Evolutionary conservation across 2,329 filamentous ascomycete species (phyloP).

Genomic region (Sarocladium brachiariae): DNA sequence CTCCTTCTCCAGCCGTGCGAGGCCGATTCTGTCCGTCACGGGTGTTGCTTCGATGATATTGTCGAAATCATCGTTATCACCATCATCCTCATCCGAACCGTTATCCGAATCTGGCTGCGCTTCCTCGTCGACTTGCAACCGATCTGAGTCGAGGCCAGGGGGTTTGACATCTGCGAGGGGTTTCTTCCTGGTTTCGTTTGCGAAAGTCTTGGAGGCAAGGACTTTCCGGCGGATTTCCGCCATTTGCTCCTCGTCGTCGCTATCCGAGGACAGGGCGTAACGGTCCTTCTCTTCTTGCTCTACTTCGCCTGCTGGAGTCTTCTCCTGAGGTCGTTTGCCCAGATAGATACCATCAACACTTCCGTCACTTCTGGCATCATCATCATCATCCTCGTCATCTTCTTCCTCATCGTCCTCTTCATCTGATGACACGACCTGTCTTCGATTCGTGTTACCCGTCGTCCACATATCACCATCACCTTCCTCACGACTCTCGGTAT

Average conservation of each 20-base stretch:
- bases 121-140: constrained; percentile 50
- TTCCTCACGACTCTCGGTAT: constrained; percentile 67
- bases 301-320: constrained; percentile 26
- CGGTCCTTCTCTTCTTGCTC: constrained; percentile 53
- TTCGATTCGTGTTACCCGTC: constrained; percentile 79
- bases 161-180: constrained; percentile 56
- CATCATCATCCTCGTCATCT: constrained; percentile 35
- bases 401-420: constrained; percentile 47
- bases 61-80: constrained; percentile 76
- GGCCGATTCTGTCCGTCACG: constrained; percentile 76
- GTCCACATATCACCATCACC: constrained; percentile 82
- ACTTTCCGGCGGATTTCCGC: constrained; percentile 84
- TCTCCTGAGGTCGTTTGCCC: constrained; percentile 41
- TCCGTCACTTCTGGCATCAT: constrained; percentile 37
- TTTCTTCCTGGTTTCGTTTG: constrained; percentile 45
- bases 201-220: constrained; percentile 84
- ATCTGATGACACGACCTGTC: constrained; percentile 46
- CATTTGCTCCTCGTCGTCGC: constrained; percentile 78
- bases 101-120: constrained; percentile 68
- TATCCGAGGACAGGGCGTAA: constrained; percentile 71
- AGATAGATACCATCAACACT: constrained; percentile 54
- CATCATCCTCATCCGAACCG: constrained; percentile 44
- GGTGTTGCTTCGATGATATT: constrained; percentile 88
- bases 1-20: constrained; percentile 50
- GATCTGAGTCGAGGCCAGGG: constrained; percentile 36